Conservation (phyloP, 257 asterid species). For the Solanum neorickii region DNA sequence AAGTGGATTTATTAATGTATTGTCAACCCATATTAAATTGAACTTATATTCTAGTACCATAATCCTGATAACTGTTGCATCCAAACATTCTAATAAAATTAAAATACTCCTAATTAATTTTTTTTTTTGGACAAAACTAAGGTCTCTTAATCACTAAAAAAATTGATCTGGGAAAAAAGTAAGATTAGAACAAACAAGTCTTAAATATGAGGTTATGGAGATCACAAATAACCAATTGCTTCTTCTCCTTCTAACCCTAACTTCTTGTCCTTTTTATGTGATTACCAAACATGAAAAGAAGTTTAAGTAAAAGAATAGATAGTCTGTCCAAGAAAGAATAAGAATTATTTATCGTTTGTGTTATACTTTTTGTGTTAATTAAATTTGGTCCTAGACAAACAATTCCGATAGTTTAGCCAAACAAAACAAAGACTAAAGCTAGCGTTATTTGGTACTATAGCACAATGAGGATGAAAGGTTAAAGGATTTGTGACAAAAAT, state of each 20-base stretch:
- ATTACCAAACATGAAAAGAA: neutral
- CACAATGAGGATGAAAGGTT: neutral
- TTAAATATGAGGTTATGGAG: neutral
- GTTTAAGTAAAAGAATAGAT: neutral
- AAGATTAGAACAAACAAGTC: neutral
- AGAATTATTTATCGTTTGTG: too few relatives aligned
- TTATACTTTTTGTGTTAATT: neutral
- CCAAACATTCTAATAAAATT: too few relatives aligned
- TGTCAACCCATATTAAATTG: too few relatives aligned
- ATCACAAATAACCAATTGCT: neutral
- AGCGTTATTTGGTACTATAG: neutral
- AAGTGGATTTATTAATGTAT: too few relatives aligned
- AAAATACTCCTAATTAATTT: too few relatives aligned
- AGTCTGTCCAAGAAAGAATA: neutral
- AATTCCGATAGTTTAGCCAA: neutral
- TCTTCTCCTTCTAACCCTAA: too few relatives aligned
- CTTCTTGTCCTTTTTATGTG: neutral
- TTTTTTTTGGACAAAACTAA: too few relatives aligned
- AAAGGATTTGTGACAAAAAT: neutral
- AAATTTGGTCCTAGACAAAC: neutral
- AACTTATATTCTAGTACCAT: too few relatives aligned
- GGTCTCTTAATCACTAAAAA: neutral
- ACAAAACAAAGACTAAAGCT: too few relatives aligned
- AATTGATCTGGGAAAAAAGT: slow-evolving; percentile 10
- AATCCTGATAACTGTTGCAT: too few relatives aligned